Percentiles rank a stretch among this genome's conserved stretches.
Conservation (phyloP, 805 yeast species). For the Tetrapisispora nanseiensis region DNA sequence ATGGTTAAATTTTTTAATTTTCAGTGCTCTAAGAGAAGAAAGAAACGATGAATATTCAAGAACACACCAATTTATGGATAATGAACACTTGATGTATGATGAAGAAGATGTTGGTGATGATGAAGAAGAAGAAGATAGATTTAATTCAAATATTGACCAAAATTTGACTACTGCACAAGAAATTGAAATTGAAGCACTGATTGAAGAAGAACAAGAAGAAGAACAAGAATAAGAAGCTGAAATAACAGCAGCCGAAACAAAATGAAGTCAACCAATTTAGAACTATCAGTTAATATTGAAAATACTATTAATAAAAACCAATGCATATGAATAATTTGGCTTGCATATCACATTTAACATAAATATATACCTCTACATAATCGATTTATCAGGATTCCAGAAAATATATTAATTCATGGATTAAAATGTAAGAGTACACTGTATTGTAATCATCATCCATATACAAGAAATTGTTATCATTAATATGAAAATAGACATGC, state of each 20-base stretch:
- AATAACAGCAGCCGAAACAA: too few species aligned
- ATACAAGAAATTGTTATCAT: background rate
- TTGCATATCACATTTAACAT: background rate
- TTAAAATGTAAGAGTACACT: too few species aligned
- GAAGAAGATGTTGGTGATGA: constrained; percentile 1
- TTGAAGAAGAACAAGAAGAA: background rate
- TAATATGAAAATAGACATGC: background rate
- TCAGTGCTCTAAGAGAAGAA: constrained; percentile 56
- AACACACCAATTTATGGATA: constrained; percentile 10
- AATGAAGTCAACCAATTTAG: too few species aligned
- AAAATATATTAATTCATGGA: too few species aligned
- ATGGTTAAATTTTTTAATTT: constrained; percentile 59
- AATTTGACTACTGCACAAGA: constrained; percentile 1
- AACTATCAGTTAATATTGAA: too few species aligned
- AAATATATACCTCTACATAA: background rate
- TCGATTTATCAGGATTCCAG: background rate
- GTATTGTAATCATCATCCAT: too few species aligned
- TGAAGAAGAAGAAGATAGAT: background rate
- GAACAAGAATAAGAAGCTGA: constrained; percentile 4
- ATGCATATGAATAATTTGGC: too few species aligned
- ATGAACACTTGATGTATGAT: background rate
- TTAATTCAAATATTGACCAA: background rate
- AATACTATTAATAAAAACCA: too few species aligned
- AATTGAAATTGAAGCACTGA: background rate
- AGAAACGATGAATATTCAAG: constrained; percentile 39